Evolutionary conservation across 306 rosid genomes (phyloP), one percentile per base, ranked within the genome.

Genomic region (Trifolium subterraneum): DNA sequence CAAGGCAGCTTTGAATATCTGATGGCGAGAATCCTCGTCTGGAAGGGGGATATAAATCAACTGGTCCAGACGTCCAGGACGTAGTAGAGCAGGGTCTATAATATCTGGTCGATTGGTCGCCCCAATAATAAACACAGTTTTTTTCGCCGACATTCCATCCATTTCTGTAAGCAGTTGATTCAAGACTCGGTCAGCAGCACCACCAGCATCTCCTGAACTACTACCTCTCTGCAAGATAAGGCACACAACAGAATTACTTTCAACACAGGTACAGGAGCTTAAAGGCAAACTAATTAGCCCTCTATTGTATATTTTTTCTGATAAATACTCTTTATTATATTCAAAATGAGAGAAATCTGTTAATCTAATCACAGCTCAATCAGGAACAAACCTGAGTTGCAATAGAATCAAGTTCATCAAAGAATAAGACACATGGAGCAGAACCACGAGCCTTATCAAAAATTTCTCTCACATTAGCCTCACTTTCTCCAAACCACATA

Each of bases 401-500:
- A 76, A 94, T 94, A 13, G 99, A 94, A 73, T 94, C 99, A 18
- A 94, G 99, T 85, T 94, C 99, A 58, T 94, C 99, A 61, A 94
- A 94, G 90, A 94, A 94, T 31, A 94, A 91, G 75, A 94, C 99
- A 85, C 99, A 94, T 16, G 99, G 99, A 69, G 99, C 99, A 77
- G 99, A 94, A 47, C 91, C 92, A 2, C 99, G 96, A 41, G 99
- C 99, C 90, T 94, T 94, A 89, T 94, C 99, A 59, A 94, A 94
- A 68, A 94, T 94, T 82, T 94, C 99, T n/a, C 99, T 84, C 38
- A 94, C 99, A 70, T 94, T 94, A 66, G 99, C 99, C 85, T 94
- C 99, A 85, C 99, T 94, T 85, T 94, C 99, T 82, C 99, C 99
- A 60, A 94, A 94, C 99, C 99, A 94, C 99, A 94, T 94, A 0